A percentile compares a stretch with the other conserved stretches of the same genome.
These are phyloP conservation scores for Fragilaria radians DNA, from an alignment of 108 stramenopile species.

Conservation along the genomic window DNA sequence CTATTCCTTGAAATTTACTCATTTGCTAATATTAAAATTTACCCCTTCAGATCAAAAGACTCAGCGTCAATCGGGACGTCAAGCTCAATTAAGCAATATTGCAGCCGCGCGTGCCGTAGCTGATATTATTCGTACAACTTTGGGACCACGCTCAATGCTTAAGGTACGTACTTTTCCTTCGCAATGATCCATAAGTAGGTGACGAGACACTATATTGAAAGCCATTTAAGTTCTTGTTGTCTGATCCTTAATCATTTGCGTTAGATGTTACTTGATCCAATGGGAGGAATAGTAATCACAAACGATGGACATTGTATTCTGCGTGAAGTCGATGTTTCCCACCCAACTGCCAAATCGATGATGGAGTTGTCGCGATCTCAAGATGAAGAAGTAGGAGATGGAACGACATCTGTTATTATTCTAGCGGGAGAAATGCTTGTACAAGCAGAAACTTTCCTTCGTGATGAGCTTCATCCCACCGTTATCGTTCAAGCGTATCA, in stretches of 20 bases:
- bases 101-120: constrained; percentile 91
- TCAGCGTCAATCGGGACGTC: constrained; percentile 94
- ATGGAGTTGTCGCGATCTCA: constrained; percentile 97
- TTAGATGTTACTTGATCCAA: constrained; percentile 96
- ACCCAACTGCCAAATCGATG: constrained; percentile 99
- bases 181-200: too few species aligned
- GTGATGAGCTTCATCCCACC: constrained; percentile 93
- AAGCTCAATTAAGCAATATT: constrained; percentile 97
- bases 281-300: constrained; percentile 99
- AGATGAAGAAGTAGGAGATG: constrained; percentile 99
- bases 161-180: constrained; percentile 59
- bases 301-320: constrained; percentile 99
- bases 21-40: constrained; percentile 29
- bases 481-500: constrained; percentile 95
- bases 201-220: too few species aligned
- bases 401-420: constrained; percentile 99
- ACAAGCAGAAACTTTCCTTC: constrained; percentile 95
- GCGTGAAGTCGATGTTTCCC: constrained; percentile 98
- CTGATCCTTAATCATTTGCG: too few species aligned
- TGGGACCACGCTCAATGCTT: constrained; percentile 98
- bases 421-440: constrained; percentile 97
- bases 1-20: constrained; percentile 20
- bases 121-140: constrained; percentile 97
- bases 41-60: constrained; percentile 80
- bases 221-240: too few species aligned